Percentiles rank a stretch among this genome's conserved stretches.
Conservation (phyloP, 176 grass and related monocot species). For the Tillandsia leiboldiana region DNA sequence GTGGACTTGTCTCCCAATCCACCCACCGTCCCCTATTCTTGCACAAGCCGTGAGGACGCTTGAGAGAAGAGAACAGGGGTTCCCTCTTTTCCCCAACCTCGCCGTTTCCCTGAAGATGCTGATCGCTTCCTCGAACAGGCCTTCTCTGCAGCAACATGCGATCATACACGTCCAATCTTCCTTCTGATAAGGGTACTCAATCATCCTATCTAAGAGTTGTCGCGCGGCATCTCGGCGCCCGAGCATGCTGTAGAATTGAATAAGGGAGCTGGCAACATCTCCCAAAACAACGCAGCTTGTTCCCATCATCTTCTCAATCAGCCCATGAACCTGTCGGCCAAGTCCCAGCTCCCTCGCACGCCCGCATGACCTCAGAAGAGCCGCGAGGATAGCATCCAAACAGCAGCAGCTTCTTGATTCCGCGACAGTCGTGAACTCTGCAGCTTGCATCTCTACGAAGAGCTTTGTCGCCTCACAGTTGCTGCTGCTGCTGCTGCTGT, state of each 20-base stretch:
- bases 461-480: conserved; percentile 25
- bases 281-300: not conserved
- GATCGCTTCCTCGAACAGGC: conserved; percentile 43
- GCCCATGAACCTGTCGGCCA: conserved; percentile 46
- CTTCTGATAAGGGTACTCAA: conserved; percentile 1
- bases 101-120: conserved; percentile 53
- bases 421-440: not conserved
- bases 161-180: conserved; percentile 57
- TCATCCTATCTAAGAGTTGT: conserved; percentile 37
- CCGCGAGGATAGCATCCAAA: conserved; percentile 20
- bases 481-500: no score
- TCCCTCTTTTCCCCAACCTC: conserved; percentile 33
- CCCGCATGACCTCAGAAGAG: conserved; percentile 43
- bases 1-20: conserved; percentile 54
- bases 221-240: conserved; percentile 14
- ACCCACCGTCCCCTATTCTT: conserved; percentile 21
- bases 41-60: conserved; percentile 50
- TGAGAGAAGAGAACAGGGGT: conserved; percentile 32
- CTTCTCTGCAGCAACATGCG: conserved; percentile 32
- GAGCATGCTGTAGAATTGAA: conserved; percentile 49
- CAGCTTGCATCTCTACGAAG: conserved; percentile 35
- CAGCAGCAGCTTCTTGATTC: conserved; percentile 15
- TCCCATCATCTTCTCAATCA: conserved; percentile 32
- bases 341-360: conserved; percentile 11
- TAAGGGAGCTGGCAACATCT: conserved; percentile 33